Evolutionary conservation across 169 alveolate genomes (phyloP).

Genomic region (Plasmodium inui): DNA sequence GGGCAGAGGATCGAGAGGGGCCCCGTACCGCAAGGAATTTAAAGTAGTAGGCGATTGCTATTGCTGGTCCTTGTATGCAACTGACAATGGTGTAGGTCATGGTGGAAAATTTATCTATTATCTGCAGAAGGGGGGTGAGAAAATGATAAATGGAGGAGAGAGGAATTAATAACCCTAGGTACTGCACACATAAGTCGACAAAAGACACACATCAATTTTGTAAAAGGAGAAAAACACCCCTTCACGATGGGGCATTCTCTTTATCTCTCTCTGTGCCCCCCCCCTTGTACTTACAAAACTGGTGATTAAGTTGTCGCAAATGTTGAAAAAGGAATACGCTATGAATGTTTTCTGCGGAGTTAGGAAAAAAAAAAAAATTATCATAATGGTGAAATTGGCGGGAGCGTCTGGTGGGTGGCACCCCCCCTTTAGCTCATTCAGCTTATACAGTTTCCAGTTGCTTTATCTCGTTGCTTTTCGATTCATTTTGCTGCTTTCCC

Average conservation of each 20-base stretch:
- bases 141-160: background rate
- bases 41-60: conserved; percentile 65
- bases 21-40: conserved; percentile 60
- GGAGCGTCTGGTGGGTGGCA: background rate
- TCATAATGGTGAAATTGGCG: background rate
- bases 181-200: background rate
- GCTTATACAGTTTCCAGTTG: background rate
- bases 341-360: conserved; percentile 37
- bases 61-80: conserved; percentile 74
- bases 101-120: conserved; percentile 55
- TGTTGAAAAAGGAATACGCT: conserved; percentile 59
- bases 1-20: background rate
- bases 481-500: background rate
- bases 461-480: background rate
- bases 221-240: background rate
- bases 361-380: conserved; percentile 6
- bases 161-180: background rate
- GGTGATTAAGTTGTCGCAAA: conserved; percentile 58
- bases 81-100: conserved; percentile 73
- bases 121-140: conserved; percentile 1
- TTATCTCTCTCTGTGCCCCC: background rate
- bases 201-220: background rate
- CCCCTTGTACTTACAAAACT: conserved; percentile 40
- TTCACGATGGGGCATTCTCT: background rate
- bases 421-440: background rate